Base-by-base conservation (phyloP, 441 rosid genomes). In the Aquilaria agallochum region DNA sequence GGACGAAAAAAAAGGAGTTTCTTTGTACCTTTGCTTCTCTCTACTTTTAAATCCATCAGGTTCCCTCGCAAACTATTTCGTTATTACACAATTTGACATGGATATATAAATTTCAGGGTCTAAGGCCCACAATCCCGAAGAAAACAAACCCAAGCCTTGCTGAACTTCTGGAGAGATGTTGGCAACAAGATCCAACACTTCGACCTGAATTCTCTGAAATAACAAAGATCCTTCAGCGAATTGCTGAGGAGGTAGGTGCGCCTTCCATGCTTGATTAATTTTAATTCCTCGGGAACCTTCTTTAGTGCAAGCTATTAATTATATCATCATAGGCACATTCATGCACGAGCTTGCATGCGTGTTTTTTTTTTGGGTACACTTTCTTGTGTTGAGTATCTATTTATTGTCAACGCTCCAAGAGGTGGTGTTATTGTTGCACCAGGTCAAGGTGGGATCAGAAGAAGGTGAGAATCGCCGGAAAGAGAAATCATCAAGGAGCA, bases 161-260 rank as follows among this genome's bases (percentile, higher is more conserved):
- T 62, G 87, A 79, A 70, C 72, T 87, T 15, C 73, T 87, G 33
- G 80, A 76, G 77, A 84, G 66, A 79, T 70, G 80, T 70, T 87
- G 93, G 93, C 83, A 82, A 69, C 77, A 80, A 74, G 88, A 87
- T 73, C 83, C 93, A 40, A 65, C 81, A 49, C 55, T 52, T 60
- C 80, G 93, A 74, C 93, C 93, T 11, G 84, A 87, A 65, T 87
- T 87, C 66, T 73, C 85, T 14, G 85, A 84, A 74, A 74, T 82
- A n/a, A 72, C 58, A 14, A 79, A 68, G 53, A 79, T 77, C 74
- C 73, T 87, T 33, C 72, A 66, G 68, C 74, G 69, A 69, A 77
- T 79, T 62, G 73, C 76, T 0, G 80, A 82, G 74, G 90, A 84
- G 77, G 93, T 81, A 57, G 60, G 52, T 63, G 42, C 34, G 40